These are phyloP conservation scores for Ascochyta lentis DNA, from an alignment of 2,329 filamentous ascomycete species.

Conservation along the genomic window DNA sequence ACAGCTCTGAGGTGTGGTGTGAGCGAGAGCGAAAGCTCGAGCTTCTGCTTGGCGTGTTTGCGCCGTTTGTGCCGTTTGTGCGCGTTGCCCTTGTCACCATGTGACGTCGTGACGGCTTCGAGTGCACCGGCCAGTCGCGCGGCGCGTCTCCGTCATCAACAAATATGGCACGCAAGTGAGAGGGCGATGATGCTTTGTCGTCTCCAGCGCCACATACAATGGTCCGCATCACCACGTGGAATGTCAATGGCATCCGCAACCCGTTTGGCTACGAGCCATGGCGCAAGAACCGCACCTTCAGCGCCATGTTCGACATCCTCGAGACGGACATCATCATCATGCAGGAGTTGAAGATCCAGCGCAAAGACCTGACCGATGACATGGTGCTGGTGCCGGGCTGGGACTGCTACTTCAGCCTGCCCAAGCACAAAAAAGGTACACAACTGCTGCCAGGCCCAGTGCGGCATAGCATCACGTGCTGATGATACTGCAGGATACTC, in stretches of 20 bases:
- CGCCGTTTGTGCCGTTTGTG: constrained; percentile 19
- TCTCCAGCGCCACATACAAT: constrained; percentile 52
- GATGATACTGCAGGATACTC: constrained; percentile 74
- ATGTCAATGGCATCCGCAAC: constrained; percentile 62
- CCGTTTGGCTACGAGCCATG: constrained; percentile 62
- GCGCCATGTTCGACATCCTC: constrained; percentile 89
- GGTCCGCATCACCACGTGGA: constrained; percentile 76
- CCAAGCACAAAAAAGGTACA: constrained; percentile 88
- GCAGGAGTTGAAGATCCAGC: constrained; percentile 95
- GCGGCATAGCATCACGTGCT: constrained; percentile 18
- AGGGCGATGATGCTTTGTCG: constrained; percentile 16
- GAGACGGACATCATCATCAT: constrained; percentile 93
- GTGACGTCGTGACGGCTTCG: constrained; percentile 32
- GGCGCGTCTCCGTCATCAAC: constrained; percentile 20
- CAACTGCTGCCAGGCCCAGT: background rate
- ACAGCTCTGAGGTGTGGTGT: constrained; percentile 32
- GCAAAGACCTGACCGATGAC: constrained; percentile 89
- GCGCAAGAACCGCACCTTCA: constrained; percentile 55
- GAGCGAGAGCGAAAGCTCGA: constrained; percentile 17
- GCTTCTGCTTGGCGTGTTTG: constrained; percentile 34
- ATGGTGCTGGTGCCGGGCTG: constrained; percentile 95
- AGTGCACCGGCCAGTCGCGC: constrained; percentile 19
- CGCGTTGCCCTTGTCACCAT: constrained; percentile 11
- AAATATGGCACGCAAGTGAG: constrained; percentile 1
- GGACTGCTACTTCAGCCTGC: constrained; percentile 96